Conservation (phyloP, 1,139 yeast species). For the Candida neerlandica region DNA sequence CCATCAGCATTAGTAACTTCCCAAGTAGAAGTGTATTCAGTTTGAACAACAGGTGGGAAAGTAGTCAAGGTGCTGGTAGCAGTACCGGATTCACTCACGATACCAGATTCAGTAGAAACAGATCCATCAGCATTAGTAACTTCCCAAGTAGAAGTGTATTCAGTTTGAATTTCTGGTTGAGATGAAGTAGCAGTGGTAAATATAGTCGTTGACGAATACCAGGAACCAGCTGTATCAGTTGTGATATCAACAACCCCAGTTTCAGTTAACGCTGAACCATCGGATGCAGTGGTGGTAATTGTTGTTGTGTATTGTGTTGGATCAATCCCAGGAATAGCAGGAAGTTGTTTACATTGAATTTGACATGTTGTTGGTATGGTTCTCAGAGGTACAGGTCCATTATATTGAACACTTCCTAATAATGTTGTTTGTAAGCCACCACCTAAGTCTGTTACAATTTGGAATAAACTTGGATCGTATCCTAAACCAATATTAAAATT, state of each 20-base stretch:
- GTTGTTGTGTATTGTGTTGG: slow-evolving; percentile 8
- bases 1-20: slow-evolving; percentile 11
- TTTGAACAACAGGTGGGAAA: slow-evolving; percentile 1
- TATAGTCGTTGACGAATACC: slow-evolving; percentile 10
- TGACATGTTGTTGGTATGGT: slow-evolving; percentile 17
- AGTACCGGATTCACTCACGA: slow-evolving; percentile 1
- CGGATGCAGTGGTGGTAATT: background rate
- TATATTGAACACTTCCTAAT: slow-evolving; percentile 18
- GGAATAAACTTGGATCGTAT: slow-evolving; percentile 17
- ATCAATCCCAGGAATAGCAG: slow-evolving; percentile 16
- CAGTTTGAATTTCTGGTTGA: background rate
- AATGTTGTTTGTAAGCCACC: slow-evolving; percentile 15
- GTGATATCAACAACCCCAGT: slow-evolving; percentile 3
- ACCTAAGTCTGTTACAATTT: slow-evolving; percentile 20
- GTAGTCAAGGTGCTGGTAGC: slow-evolving; percentile 9
- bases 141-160: background rate
- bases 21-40: slow-evolving; percentile 15
- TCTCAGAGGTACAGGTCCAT: slow-evolving; percentile 22
- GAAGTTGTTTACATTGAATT: slow-evolving; percentile 15
- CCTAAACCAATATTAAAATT: slow-evolving; percentile 28
- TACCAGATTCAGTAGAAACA: background rate
- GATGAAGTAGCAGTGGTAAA: slow-evolving; percentile 7
- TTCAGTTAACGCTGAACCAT: slow-evolving; percentile 3
- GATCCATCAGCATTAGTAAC: background rate
- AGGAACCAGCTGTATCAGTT: slow-evolving; percentile 4